Conservation (phyloP, 2,329 filamentous ascomycete genomes). For the Lachnellula suecica region DNA sequence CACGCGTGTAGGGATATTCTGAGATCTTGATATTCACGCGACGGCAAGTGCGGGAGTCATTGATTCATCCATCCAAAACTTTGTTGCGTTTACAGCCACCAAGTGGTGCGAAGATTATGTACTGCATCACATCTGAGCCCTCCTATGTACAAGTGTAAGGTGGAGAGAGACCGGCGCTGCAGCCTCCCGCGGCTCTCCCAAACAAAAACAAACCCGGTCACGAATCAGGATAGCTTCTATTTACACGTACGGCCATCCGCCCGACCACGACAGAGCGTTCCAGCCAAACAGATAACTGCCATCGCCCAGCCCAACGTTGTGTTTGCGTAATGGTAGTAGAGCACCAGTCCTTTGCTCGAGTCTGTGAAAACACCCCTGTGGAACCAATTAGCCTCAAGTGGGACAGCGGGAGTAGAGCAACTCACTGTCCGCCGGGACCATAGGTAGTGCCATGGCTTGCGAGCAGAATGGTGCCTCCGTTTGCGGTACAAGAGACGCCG, state of each 20-base stretch:
- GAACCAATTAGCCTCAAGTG: neutral
- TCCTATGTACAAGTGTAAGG: conserved; percentile 4
- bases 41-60: neutral
- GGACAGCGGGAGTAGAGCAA: conserved; percentile 1
- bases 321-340: conserved; percentile 65
- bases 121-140: neutral
- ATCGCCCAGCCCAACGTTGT: conserved; percentile 52
- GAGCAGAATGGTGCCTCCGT: conserved; percentile 62
- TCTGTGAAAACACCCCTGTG: conserved; percentile 54
- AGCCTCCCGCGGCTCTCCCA: neutral
- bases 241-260: conserved; percentile 44
- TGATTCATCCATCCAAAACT: neutral
- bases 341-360: conserved; percentile 46
- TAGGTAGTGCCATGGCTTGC: conserved; percentile 60
- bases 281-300: conserved; percentile 45
- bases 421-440: conserved; percentile 60
- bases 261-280: conserved; percentile 42
- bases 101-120: neutral
- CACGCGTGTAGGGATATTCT: neutral
- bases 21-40: conserved; percentile 5
- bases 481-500: conserved; percentile 51
- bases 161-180: neutral
- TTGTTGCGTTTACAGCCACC: neutral
- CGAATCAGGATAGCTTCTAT: neutral
- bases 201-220: neutral